Conservation (phyloP, 768 basidiomycete species). For the Termitomyces sp. region DNA sequence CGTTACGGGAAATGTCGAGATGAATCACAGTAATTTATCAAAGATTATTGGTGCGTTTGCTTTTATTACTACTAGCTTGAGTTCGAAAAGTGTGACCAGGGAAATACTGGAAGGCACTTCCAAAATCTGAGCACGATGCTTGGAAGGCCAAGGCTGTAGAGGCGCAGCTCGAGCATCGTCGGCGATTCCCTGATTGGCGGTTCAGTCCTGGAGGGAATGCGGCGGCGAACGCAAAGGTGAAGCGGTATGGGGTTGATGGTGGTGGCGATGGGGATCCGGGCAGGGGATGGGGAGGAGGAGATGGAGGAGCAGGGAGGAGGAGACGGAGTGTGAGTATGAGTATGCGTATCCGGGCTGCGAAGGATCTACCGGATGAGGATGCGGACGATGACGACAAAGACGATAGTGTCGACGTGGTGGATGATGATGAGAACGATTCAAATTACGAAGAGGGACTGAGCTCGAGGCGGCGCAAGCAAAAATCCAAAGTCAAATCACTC, state of each 20-base stretch:
- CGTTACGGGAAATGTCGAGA: conserved; percentile 72
- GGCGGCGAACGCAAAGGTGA: conserved; percentile 24
- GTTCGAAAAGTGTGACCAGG: too few relatives aligned
- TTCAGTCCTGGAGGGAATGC: conserved; percentile 63
- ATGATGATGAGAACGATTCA: neutral
- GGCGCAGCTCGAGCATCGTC: conserved; percentile 72
- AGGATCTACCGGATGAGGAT: neutral
- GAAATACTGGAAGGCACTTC: conserved; percentile 70
- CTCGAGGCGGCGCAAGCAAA: neutral
- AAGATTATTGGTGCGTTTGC: conserved; percentile 74
- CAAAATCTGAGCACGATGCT: conserved; percentile 59
- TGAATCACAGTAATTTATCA: conserved; percentile 73
- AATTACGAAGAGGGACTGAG: neutral
- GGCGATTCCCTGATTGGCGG: conserved; percentile 77
- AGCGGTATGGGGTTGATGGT: conserved; percentile 13
- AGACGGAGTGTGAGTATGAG: too few relatives aligned
- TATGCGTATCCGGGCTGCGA: neutral
- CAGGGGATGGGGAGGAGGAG: too few relatives aligned
- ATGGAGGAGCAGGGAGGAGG: too few relatives aligned
- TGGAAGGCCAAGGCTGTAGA: conserved; percentile 73
- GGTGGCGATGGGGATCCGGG: neutral
- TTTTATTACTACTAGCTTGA: too few relatives aligned
- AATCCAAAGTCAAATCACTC: neutral
- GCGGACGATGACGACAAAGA: neutral
- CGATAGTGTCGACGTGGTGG: neutral